A percentile compares a stretch with the other conserved stretches of the same genome.
These are phyloP conservation scores for Pseudoperonospora humuli DNA, from an alignment of 352 stramenopile species.

Conservation along the genomic window DNA sequence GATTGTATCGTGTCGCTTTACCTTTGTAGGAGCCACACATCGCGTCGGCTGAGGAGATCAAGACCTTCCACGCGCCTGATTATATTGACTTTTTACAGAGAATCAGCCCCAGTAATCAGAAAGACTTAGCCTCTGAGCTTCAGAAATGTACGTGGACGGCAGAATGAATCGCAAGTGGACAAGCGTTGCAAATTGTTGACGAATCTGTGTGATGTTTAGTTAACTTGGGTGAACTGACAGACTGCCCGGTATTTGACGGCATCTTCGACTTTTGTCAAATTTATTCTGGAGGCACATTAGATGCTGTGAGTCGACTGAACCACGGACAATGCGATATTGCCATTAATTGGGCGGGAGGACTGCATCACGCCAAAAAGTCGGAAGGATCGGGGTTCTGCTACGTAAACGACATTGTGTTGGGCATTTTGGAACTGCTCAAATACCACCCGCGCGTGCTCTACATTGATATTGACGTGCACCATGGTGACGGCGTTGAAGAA, in stretches of 20 bases:
- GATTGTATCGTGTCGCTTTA: too few relatives aligned
- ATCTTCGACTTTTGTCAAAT: conserved; percentile 98
- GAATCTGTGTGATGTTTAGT: conserved; percentile 37
- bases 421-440: conserved; percentile 98
- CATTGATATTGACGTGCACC: conserved; percentile 99
- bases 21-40: conserved; percentile 61
- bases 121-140: conserved; percentile 65
- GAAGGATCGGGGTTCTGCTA: conserved; percentile 95
- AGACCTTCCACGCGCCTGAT: conserved; percentile 94
- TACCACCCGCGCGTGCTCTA: conserved; percentile 95
- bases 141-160: conserved; percentile 48
- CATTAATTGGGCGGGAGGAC: conserved; percentile 97
- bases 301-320: conserved; percentile 96
- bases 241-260: conserved; percentile 98
- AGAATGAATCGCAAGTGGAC: background rate
- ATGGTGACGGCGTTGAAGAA: conserved; percentile 97
- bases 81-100: conserved; percentile 97
- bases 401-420: conserved; percentile 98
- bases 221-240: conserved; percentile 94
- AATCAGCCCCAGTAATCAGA: conserved; percentile 93
- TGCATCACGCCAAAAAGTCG: conserved; percentile 98
- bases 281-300: conserved; percentile 94
- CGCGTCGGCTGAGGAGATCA: conserved; percentile 90
- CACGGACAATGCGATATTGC: conserved; percentile 92
- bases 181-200: background rate